phyloP scores from a whole-genome alignment of 176 grass and related monocot species.

The Aegilops tauschii region DNA sequence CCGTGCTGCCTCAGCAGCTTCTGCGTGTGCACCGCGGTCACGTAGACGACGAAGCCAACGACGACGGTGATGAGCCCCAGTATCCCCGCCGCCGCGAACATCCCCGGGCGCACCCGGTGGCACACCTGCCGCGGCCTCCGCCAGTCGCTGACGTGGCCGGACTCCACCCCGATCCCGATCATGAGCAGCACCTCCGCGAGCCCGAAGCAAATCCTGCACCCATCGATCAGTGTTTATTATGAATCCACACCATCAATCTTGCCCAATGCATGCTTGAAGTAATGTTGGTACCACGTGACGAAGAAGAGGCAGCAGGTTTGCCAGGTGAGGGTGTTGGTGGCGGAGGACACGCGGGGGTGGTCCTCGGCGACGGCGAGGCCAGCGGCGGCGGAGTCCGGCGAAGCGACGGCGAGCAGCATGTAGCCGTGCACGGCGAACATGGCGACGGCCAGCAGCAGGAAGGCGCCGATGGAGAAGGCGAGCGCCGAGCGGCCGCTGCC shows the following conservation, averaged over 20 bases:
- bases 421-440: conserved; percentile 90
- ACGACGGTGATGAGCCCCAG: conserved; percentile 76
- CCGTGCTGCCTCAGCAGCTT: conserved; percentile 35
- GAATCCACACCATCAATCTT: neutral
- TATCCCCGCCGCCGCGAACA: conserved; percentile 83
- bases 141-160: conserved; percentile 77
- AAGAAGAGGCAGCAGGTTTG: conserved; percentile 79
- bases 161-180: conserved; percentile 85
- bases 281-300: conserved; percentile 48
- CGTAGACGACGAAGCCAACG: conserved; percentile 75
- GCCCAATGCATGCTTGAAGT: neutral
- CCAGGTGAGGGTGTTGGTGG: conserved; percentile 39
- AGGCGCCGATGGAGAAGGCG: conserved; percentile 64
- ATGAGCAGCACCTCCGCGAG: conserved; percentile 84
- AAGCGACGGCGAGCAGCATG: conserved; percentile 76
- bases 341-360: conserved; percentile 28
- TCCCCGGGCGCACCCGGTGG: conserved; percentile 68
- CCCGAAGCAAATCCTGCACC: conserved; percentile 78
- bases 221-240: neutral
- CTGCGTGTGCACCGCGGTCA: conserved; percentile 52
- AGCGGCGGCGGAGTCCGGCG: conserved; percentile 1
- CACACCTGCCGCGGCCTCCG: conserved; percentile 56
- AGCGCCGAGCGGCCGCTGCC: conserved; percentile 55
- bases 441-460: conserved; percentile 82
- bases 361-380: conserved; percentile 46